These are phyloP conservation scores for Taiozyma sp. DNA, from an alignment of 1,139 yeast species.

Conservation along the genomic window DNA sequence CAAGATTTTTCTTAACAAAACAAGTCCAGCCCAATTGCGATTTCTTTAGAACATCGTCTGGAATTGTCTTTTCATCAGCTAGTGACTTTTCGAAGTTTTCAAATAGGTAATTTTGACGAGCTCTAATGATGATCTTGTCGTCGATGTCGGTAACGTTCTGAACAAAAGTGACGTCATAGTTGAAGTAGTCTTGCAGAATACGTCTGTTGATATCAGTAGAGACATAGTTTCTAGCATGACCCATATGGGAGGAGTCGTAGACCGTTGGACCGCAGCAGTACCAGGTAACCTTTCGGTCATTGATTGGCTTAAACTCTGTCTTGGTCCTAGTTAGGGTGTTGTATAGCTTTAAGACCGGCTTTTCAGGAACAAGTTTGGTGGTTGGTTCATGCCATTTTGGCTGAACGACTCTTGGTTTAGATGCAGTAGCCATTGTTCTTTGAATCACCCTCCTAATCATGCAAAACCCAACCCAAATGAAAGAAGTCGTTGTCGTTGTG, in stretches of 20 bases:
- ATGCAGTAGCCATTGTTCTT: slow-evolving; percentile 20
- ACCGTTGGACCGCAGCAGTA: slow-evolving; percentile 99
- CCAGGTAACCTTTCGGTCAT: slow-evolving; percentile 73
- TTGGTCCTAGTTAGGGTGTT: slow-evolving; percentile 84
- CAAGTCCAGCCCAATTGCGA: slow-evolving; percentile 39
- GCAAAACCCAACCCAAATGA: background rate
- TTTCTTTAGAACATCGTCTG: slow-evolving; percentile 35
- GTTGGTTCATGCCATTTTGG: slow-evolving; percentile 40
- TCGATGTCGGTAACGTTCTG: slow-evolving; percentile 98
- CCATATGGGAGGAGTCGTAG: slow-evolving; percentile 97
- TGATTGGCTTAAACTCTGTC: slow-evolving; percentile 65
- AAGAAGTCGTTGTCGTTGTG: background rate
- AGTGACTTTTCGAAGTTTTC: slow-evolving; percentile 43
- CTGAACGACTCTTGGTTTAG: slow-evolving; percentile 31
- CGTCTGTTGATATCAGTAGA: slow-evolving; percentile 91
- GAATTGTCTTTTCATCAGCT: slow-evolving; percentile 26
- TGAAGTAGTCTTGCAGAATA: slow-evolving; percentile 83
- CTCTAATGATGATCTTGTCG: slow-evolving; percentile 92
- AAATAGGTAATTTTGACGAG: slow-evolving; percentile 83
- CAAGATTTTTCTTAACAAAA: slow-evolving; percentile 57
- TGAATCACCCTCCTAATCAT: background rate
- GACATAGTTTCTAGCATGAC: slow-evolving; percentile 98
- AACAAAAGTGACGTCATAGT: slow-evolving; percentile 79
- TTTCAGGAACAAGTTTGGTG: slow-evolving; percentile 8
- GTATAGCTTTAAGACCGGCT: slow-evolving; percentile 45